Evolutionary conservation across 129 eudicot species (phyloP).

Genomic region (Calendula officinalis): DNA sequence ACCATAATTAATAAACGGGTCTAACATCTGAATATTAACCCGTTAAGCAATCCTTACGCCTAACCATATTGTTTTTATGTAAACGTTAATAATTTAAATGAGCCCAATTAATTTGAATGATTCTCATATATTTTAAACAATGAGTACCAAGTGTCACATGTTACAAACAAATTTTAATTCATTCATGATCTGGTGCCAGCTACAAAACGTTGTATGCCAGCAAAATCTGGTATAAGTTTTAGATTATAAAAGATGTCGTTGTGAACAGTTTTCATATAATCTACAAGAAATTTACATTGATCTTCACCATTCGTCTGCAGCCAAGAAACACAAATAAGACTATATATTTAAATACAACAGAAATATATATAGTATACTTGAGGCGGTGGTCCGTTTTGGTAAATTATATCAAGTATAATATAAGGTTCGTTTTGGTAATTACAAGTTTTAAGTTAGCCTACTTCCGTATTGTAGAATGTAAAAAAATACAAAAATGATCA

Average conservation of each 20-base stretch:
- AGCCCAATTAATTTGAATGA: not conserved
- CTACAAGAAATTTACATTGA: conserved; percentile 67
- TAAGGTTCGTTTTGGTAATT: too few species aligned
- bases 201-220: conserved; percentile 74
- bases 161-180: not conserved
- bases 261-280: conserved; percentile 47
- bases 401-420: too few species aligned
- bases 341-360: not conserved
- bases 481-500: too few species aligned
- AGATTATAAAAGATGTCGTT: conserved; percentile 42
- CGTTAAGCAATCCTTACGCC: too few species aligned
- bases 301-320: conserved; percentile 85
- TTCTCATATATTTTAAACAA: not conserved
- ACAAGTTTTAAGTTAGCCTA: too few species aligned
- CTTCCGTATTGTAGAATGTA: too few species aligned
- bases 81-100: too few species aligned
- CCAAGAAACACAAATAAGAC: conserved; percentile 20
- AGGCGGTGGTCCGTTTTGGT: too few species aligned
- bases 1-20: too few species aligned
- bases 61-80: too few species aligned
- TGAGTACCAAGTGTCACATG: not conserved
- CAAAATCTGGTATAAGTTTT: conserved; percentile 61
- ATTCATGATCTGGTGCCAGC: conserved; percentile 54
- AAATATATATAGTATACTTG: too few species aligned
- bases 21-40: too few species aligned